Base-by-base conservation (phyloP, 768 basidiomycete species). In the Mrakia blollopis region DNA sequence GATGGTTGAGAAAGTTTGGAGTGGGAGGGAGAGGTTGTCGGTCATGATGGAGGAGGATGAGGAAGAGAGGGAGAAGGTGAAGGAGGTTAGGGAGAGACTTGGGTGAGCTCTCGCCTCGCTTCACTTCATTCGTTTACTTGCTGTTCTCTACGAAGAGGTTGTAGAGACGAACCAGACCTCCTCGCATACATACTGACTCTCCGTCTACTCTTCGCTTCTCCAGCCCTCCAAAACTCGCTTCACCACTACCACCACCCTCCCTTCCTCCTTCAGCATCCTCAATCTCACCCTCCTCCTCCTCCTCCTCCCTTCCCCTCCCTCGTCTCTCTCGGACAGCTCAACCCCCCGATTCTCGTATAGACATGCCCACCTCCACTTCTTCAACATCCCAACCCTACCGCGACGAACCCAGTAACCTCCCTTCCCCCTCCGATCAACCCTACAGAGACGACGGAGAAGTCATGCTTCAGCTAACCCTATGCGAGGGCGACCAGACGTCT, bases 11-110 rank as follows among this genome's bases (percentile, higher is more conserved):
- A 61, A 85, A 89, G 32, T 82, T 93, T 74, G 85, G 89, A 70
- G 88, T 85, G 74, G 91, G 93, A 84, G 91, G 82, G 90, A 91
- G 82, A 86, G 92, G 14, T 89, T 96, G 87, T 83, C 90, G 72
- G 87, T 84, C 4, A 92, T 95, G 91, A 81, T 96, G 67, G 90
- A 89, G 3, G 83, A 84, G 57, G 89, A 90, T 78, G 90, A 87
- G 11, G 74, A 80, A 2, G 83, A 83, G 25, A 69, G 78, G 65
- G 81, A 80, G 67, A 81, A 81, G 77, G 81, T 80, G 0, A 78
- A 77, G 50, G 52, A 47, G 28, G 57, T 83, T 18, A 75, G 73
- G 76, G 76, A 78, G 57, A 77, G 75, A 60, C 74, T 77, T 54
- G 35, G 23, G 41, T 69, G 23, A 60, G 68, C 41, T 13, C 10